Evolutionary conservation across 75 land plant species (phyloP), one percentile per base, ranked within the genome.

Genomic region (Gnetum montanum): DNA sequence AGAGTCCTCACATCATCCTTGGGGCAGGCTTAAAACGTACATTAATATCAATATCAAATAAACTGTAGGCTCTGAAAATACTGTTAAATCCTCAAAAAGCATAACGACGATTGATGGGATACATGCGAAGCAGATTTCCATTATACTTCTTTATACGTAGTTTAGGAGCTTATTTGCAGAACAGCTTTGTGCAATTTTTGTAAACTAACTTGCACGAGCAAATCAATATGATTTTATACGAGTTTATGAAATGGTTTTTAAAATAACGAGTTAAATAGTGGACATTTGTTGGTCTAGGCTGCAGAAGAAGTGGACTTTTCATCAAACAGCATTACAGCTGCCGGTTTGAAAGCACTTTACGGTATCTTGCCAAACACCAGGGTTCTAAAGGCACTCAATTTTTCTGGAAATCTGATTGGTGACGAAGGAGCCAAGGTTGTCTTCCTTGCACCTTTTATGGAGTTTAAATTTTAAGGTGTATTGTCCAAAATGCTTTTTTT

Each of bases 401-500:
- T 95, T 37, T 90, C 97, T 57, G 99, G 99, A 68, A 95, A 95
- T 65, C 57, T 60, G 46, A 71, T 95, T 61, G 93, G 93, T 11
- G 99, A 95, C 68, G 97, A 90, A 45, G 99, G 97, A 73, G 84
- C 80, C n/a, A 79, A 84, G 93, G 99, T 89, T 43, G 23, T 52
- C 22, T 52, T 38, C 34, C 33, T 36, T 24, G 8, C 40, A 44
- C 40, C n/a, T n/a, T n/a, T n/a, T n/a, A n/a, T n/a, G n/a, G n/a
- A n/a, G n/a, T n/a, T n/a, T n/a, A n/a, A n/a, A n/a, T n/a, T n/a
- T n/a, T n/a, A n/a, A n/a, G n/a, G n/a, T n/a, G n/a, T n/a, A n/a
- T n/a, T n/a, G n/a, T n/a, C n/a, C n/a, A n/a, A n/a, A n/a, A n/a
- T n/a, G n/a, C n/a, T n/a, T n/a, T n/a, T n/a, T n/a, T n/a, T n/a